Conservation (phyloP, 208 protist species). For the Wallacemonas sp. region DNA sequence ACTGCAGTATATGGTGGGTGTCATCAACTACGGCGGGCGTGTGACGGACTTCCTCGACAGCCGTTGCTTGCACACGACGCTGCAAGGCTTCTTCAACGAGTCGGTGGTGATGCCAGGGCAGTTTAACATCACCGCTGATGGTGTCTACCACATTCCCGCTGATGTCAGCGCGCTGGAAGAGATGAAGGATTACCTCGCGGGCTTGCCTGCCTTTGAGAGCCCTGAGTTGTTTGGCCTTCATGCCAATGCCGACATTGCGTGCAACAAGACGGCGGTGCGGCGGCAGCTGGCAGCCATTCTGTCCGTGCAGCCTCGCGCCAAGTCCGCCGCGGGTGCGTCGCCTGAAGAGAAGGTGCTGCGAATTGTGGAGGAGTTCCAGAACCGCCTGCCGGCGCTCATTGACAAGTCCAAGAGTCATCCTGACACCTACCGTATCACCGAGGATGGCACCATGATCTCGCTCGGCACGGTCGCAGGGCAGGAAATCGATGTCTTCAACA, state of each 20-base stretch:
- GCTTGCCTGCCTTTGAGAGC: constrained; percentile 90
- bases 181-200: constrained; percentile 73
- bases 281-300: constrained; percentile 86
- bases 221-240: constrained; percentile 96
- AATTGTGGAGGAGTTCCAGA: constrained; percentile 78
- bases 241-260: constrained; percentile 94
- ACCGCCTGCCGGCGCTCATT: constrained; percentile 72
- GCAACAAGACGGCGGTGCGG: constrained; percentile 86
- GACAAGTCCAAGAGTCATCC: constrained; percentile 74
- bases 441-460: constrained; percentile 87
- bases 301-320: constrained; percentile 88
- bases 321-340: constrained; percentile 37
- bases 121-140: constrained; percentile 81
- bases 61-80: constrained; percentile 75
- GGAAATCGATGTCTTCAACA: constrained; percentile 92
- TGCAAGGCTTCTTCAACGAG: constrained; percentile 77
- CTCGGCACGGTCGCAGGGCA: constrained; percentile 88
- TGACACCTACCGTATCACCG: constrained; percentile 86
- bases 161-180: constrained; percentile 59
- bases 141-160: constrained; percentile 83
- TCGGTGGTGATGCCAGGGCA: constrained; percentile 48
- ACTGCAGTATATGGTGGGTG: constrained; percentile 90
- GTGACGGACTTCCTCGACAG: constrained; percentile 94
- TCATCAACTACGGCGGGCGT: constrained; percentile 96
- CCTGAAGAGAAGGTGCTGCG: constrained; percentile 81